Evolutionary conservation across 441 rosid genomes (phyloP), one percentile per base, ranked within the genome.

Genomic region (Macaranga tanarius): DNA sequence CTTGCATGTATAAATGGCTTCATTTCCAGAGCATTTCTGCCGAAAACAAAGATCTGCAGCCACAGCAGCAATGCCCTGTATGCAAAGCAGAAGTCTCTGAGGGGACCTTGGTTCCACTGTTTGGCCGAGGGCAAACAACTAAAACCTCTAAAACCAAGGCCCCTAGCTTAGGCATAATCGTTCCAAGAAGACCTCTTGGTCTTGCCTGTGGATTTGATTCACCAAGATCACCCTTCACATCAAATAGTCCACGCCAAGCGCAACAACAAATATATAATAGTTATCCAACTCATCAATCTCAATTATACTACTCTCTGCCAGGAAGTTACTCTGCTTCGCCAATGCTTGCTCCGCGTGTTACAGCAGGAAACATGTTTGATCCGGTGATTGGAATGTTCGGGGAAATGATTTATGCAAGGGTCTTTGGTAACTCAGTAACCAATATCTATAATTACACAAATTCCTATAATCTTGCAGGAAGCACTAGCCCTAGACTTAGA

Each of bases 1-100:
- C 99, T 8, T 95, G 99, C 72, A 90, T 92, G 44, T 92, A 95
- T 89, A 89, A 81, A 77, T 95, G 99, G 98, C 93, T 92, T 71
- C 79, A 91, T 75, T 77, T 77, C 51, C 88, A 82, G 50, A 76
- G 73, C 56, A 59, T 67, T 17, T 78, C 87, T 2, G 4, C 79
- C 0, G 80, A 86, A 38, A 75, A 74, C 42, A 75, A 86, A 23
- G 83, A 81, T 16, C 71, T 73, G 65, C 80, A 79, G 51, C 77
- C 55, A 48, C 93, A 78, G 48, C 85, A 69, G 56, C 87, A 87
- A 16, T 95, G 99, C 63, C 99, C 99, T 23, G 99, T 95, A 45
- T 95, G 99, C 84, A 92, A 88, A 80, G 80, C 97, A 0, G 87
- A 89, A 67, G 85, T 95, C 26, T 89, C 98, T n/a, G 76, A 83